These are phyloP conservation scores for Linnemannia schmuckeri DNA, from an alignment of 192 early-diverging fungal genomes.

Conservation along the genomic window DNA sequence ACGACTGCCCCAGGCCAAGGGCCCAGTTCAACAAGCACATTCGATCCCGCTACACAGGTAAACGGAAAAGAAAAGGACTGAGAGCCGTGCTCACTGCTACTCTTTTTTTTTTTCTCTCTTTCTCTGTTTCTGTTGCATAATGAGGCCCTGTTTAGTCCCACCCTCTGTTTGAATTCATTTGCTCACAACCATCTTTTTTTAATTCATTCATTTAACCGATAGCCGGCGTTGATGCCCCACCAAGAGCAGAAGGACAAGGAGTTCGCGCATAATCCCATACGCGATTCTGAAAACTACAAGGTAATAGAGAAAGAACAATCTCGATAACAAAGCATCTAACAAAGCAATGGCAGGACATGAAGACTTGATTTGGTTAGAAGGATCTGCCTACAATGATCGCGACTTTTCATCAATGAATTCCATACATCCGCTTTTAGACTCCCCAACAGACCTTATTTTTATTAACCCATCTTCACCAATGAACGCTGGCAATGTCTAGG, in stretches of 20 bases:
- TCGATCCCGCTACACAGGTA: conserved; percentile 8
- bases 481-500: neutral
- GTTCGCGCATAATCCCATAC: conserved; percentile 11
- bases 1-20: conserved; percentile 21
- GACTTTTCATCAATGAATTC: neutral
- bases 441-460: conserved; percentile 1
- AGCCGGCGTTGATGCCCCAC: neutral
- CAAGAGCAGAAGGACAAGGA: conserved; percentile 30
- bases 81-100: conserved; percentile 11
- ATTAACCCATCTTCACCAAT: neutral
- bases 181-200: conserved; percentile 2
- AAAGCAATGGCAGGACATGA: neutral
- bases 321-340: neutral
- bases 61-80: neutral
- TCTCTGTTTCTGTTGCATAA: neutral
- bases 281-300: conserved; percentile 54
- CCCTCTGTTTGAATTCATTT: neutral
- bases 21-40: conserved; percentile 22
- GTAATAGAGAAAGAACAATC: conserved; percentile 16
- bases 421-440: neutral
- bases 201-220: conserved; percentile 10
- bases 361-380: neutral
- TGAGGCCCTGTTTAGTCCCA: conserved; percentile 7
- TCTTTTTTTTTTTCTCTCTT: neutral
- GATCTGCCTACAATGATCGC: neutral